Conservation (phyloP, 2,329 filamentous ascomycete genomes). For the Stemphylium lycopersici region DNA sequence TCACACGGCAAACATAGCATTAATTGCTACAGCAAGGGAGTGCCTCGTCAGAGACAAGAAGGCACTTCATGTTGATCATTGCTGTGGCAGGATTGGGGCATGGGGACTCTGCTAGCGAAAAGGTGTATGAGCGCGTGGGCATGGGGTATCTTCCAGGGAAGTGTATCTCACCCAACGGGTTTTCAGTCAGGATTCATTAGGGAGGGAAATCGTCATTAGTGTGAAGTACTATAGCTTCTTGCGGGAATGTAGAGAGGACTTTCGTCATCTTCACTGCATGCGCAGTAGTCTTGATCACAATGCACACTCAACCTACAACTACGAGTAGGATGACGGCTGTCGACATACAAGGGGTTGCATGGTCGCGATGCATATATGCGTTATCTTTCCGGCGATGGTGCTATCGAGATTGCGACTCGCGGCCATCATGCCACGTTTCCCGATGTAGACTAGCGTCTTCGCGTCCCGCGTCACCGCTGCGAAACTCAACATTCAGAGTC, state of each 20-base stretch:
- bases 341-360: background rate
- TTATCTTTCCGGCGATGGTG: too few species aligned
- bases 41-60: background rate
- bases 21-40: background rate
- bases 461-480: conserved; percentile 17
- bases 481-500: conserved; percentile 11
- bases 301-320: too few species aligned
- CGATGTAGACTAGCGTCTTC: conserved; percentile 3
- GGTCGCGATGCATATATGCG: too few species aligned
- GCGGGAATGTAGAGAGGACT: too few species aligned
- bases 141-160: conserved; percentile 1
- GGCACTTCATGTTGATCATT: conserved; percentile 1
- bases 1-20: background rate
- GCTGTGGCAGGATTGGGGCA: background rate
- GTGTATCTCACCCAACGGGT: background rate
- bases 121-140: background rate
- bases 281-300: too few species aligned
- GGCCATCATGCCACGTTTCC: background rate
- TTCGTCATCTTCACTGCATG: too few species aligned
- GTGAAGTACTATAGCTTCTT: too few species aligned
- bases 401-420: too few species aligned
- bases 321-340: too few species aligned
- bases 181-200: background rate
- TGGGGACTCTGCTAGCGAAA: background rate
- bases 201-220: background rate